phyloP scores from a whole-genome alignment of 2,329 filamentous ascomycete genomes.

The Fusarium falciforme region DNA sequence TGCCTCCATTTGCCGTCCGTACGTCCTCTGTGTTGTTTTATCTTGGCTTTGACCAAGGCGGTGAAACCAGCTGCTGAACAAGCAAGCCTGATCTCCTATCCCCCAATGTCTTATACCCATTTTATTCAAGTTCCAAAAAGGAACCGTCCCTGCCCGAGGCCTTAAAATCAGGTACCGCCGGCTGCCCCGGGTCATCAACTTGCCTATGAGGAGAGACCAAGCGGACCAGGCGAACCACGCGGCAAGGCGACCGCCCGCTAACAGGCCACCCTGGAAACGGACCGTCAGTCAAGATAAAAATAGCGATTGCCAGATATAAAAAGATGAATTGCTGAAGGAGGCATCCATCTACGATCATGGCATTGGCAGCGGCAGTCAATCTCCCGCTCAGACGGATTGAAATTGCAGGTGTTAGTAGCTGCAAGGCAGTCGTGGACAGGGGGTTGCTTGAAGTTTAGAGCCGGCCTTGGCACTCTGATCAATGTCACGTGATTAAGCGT shows the following conservation, averaged over 20 bases:
- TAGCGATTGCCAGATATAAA: not conserved
- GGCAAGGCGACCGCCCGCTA: constrained; percentile 4
- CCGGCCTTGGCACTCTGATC: not conserved
- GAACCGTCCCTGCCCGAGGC: constrained; percentile 13
- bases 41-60: not conserved
- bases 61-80: not conserved
- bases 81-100: not conserved
- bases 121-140: not conserved
- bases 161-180: constrained; percentile 21
- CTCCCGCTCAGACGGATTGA: not conserved
- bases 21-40: not conserved
- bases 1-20: constrained; percentile 1
- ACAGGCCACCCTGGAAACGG: not conserved
- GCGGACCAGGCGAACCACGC: constrained; percentile 7
- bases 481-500: constrained; percentile 18
- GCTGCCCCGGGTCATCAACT: constrained; percentile 18
- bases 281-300: not conserved
- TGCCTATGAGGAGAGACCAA: not conserved
- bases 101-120: not conserved
- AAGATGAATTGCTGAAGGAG: constrained; percentile 13
- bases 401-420: not conserved
- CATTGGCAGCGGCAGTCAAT: not conserved
- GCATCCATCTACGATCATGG: not conserved
- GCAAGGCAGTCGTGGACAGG: not conserved
- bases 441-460: not conserved